Base-by-base conservation (phyloP, 495 filamentous ascomycete genomes). In the Penicillium bovifimosum region DNA sequence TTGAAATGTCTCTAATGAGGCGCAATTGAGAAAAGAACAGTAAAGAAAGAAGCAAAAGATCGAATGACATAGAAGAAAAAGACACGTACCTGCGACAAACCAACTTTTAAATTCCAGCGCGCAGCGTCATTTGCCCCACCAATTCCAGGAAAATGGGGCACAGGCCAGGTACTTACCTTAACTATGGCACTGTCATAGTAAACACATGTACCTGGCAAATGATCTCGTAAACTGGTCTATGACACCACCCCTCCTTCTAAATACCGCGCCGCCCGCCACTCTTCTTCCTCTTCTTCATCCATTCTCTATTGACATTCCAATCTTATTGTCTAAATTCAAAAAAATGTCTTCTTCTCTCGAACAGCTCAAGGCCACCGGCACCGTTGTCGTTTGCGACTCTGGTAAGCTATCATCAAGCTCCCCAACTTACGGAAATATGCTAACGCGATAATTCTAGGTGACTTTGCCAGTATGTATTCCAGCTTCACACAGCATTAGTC, bases 381-480 rank as follows among this genome's bases (percentile, higher is more conserved):
- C 93, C 59, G 88, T 88, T 51, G 92, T 96, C 65, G 91, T 96
- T 71, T 91, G 90, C 73, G 93, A 97, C 77, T 95, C 91, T 71
- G 93, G 91, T 84, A 86, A 86, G 83, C 64, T 58, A 38, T 18
- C 17, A 17, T 11, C 32, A 34, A 11, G 20, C 20, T 24, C 4
- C 4, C 2, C 20, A 16, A 13, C 13, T 16, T 8, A 6, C 4
- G 56, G 59, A 58, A 32, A 31, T 29, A 46, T 20, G 53, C 62
- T 65, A 53, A 65, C 59, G 38, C 34, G 29, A 20, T 31, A 13
- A 38, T 9, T 55, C 26, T 69, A 85, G 84, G 85, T 81, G 86
- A 90, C 74, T 90, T 89, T 75, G 84, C 84, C 59, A 85, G 84
- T 87, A 75, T 75, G 84, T 79, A 53, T 33, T 52, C 55, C 53